Evolutionary conservation across 176 grass and related monocot species (phyloP).

Genomic region (Avena sativa): DNA sequence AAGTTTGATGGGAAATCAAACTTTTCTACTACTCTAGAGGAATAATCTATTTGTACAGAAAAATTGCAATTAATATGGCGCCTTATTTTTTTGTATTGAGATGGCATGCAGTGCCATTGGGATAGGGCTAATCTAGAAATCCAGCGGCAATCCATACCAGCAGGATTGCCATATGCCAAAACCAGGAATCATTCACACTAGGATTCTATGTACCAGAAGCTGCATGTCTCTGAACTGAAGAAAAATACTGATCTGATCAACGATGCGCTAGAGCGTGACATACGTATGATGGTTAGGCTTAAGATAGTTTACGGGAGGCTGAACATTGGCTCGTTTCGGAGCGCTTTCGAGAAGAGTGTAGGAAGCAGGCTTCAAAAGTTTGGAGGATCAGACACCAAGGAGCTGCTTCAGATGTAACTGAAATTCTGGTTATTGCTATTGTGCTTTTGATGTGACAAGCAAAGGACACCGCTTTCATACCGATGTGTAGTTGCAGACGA

Average conservation of each 20-base stretch:
- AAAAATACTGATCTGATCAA: conserved; percentile 55
- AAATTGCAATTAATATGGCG: too few species aligned
- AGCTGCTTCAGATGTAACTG: conserved; percentile 83
- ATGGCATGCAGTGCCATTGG: too few species aligned
- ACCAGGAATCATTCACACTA: too few species aligned
- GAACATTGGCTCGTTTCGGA: conserved; percentile 67
- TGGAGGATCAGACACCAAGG: conserved; percentile 60
- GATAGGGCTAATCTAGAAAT: too few species aligned
- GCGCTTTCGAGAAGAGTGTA: conserved; percentile 80
- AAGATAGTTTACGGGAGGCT: conserved; percentile 85
- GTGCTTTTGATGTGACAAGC: not conserved
- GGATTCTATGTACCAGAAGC: conserved; percentile 40
- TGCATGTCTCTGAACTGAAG: conserved; percentile 61
- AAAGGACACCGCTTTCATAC: not conserved
- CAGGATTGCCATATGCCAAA: too few species aligned
- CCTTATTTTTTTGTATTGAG: too few species aligned
- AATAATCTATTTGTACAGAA: too few species aligned
- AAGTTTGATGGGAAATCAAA: too few species aligned
- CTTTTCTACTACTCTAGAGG: too few species aligned
- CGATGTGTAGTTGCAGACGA: not conserved
- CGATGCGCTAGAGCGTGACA: conserved; percentile 67
- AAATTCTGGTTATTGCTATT: conserved; percentile 12
- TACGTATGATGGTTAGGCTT: conserved; percentile 80
- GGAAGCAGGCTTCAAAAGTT: conserved; percentile 82
- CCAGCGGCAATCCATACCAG: too few species aligned